Evolutionary conservation across 2,329 filamentous ascomycete species (phyloP).

Genomic region (Ophiostoma pallidulum): DNA sequence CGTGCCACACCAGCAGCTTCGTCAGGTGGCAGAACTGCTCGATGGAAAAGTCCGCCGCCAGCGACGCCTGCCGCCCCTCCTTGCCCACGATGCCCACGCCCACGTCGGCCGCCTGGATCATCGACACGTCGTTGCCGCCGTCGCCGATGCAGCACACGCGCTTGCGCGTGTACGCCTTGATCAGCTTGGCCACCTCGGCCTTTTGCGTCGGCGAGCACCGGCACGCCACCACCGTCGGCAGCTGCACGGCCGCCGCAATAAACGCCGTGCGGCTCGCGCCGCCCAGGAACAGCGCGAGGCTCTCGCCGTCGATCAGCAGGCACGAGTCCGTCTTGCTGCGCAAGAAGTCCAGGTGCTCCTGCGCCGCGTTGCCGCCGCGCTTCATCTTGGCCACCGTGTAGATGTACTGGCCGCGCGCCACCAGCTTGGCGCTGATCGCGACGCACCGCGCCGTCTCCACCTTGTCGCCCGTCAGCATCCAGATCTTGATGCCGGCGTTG

Average conservation of each 20-base stretch:
- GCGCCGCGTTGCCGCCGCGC: constrained; percentile 71
- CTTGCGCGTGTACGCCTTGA: constrained; percentile 86
- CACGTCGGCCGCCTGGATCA: constrained; percentile 98
- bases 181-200: constrained; percentile 83
- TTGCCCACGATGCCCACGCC: constrained; percentile 98
- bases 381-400: constrained; percentile 84
- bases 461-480: constrained; percentile 99
- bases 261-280: constrained; percentile 69
- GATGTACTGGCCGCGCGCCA: constrained; percentile 88
- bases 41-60: constrained; percentile 95
- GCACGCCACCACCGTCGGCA: constrained; percentile 90
- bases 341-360: constrained; percentile 81
- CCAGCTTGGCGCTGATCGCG: constrained; percentile 87
- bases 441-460: constrained; percentile 96
- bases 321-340: constrained; percentile 79
- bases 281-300: constrained; percentile 69
- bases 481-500: constrained; percentile 97
- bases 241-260: constrained; percentile 73
- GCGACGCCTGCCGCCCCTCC: constrained; percentile 86
- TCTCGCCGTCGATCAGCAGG: constrained; percentile 90
- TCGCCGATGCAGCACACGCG: constrained; percentile 96
- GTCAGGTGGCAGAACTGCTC: constrained; percentile 91
- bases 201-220: constrained; percentile 96
- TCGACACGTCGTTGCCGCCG: constrained; percentile 95
- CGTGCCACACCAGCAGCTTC: constrained; percentile 98